Evolutionary conservation across 1,284 basidiomycete genomes (phyloP), one percentile per base, ranked within the genome.

Genomic region (Golubevia sp.): DNA sequence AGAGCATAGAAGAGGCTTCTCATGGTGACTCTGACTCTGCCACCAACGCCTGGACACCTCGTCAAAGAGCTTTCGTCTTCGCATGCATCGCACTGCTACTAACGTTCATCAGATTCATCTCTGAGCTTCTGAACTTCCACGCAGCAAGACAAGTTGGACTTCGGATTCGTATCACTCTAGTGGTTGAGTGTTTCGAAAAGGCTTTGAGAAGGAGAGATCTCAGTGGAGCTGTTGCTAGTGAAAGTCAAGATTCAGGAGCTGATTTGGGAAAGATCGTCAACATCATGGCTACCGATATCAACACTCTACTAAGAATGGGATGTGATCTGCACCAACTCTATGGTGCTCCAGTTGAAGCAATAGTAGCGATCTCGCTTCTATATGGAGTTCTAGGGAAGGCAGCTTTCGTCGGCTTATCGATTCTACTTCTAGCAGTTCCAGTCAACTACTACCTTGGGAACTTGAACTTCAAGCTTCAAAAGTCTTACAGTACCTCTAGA

Each of bases 311-410:
- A 20, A 64, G 82, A 23, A 73, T 83, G 73, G 77, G 76, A 20
- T 50, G 58, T 26, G 4, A 49, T 21, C 21, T 5, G 23, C 67
- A 74, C 66, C 63, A 77, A 63, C 61, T 93, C 25, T 90, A 91
- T 74, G 86, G 84, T 85, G 91, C 89, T 0, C 92, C 92, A 0
- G 87, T 94, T 60, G 93, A 97, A 80, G 89, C 96, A 61, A 73
- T 89, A 55, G 89, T 96, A 52, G 93, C 90, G 1, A 86, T 87
- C 0, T 62, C 87, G 2, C 92, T 94, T 85, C 86, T 95, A 18
- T 96, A 93, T 84, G 92, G 91, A 71, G 86, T 96, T 7, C 88
- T 96, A 3, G 94, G 93, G 0, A 87, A 88, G 84, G 91, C 91
- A 4, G 92, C 92, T 0, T 92, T 97, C 68, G 89, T 91, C 1